Percentiles rank a stretch among this genome's conserved stretches.
Conservation (phyloP, 768 basidiomycete species). For the Boletus subcaerulescens region DNA sequence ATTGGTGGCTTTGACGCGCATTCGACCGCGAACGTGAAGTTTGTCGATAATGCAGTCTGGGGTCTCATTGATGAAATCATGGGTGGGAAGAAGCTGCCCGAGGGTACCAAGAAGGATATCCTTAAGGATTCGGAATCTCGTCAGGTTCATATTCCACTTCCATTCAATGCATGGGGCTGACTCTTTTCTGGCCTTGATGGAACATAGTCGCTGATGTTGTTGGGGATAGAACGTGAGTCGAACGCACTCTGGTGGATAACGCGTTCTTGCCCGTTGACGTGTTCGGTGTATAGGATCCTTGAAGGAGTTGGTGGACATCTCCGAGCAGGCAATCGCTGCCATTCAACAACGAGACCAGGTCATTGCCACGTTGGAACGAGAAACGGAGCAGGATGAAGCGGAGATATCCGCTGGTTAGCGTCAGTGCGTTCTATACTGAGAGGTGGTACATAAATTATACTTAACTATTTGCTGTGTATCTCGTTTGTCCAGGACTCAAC, state of each 20-base stretch:
- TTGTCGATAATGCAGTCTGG: conserved; percentile 24
- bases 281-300: conserved; percentile 28
- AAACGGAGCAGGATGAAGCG: conserved; percentile 4
- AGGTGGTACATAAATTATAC: background rate
- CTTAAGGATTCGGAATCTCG: conserved; percentile 42
- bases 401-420: background rate
- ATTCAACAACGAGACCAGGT: conserved; percentile 32
- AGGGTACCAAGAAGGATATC: conserved; percentile 38
- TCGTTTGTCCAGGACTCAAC: too few species aligned
- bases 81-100: conserved; percentile 30
- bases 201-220: conserved; percentile 39
- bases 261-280: background rate
- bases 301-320: conserved; percentile 30
- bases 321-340: conserved; percentile 32
- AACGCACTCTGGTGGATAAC: background rate
- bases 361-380: conserved; percentile 6
- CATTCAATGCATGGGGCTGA: background rate
- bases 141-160: conserved; percentile 33
- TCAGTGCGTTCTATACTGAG: background rate
- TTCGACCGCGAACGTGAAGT: conserved; percentile 1
- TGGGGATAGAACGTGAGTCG: conserved; percentile 46
- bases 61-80: conserved; percentile 41
- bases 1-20: conserved; percentile 16
- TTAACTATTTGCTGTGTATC: background rate
- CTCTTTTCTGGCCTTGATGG: background rate